phyloP scores from a whole-genome alignment of 2,329 filamentous ascomycete genomes.

The Fusarium euwallaceae region DNA sequence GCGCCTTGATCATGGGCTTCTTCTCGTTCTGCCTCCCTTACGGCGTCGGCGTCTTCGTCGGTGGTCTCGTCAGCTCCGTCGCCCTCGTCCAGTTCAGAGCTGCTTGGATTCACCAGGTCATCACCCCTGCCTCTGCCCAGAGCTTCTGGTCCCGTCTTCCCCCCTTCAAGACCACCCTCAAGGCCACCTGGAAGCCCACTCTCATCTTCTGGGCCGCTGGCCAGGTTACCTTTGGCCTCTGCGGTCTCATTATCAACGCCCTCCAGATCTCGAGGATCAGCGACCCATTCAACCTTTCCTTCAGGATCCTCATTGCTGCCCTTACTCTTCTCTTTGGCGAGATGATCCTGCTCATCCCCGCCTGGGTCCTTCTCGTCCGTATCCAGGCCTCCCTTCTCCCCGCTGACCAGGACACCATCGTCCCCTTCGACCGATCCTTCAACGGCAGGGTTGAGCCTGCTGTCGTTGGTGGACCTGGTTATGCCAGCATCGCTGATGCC shows the following conservation, averaged over 20 bases:
- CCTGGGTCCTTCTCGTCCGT: constrained; percentile 81
- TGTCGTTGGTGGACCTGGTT: constrained; percentile 79
- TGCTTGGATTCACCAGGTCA: constrained; percentile 88
- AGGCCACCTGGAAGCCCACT: constrained; percentile 77
- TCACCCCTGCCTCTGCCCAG: constrained; percentile 75
- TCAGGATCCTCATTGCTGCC: constrained; percentile 56
- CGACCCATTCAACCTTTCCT: constrained; percentile 45
- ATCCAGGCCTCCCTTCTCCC: constrained; percentile 90
- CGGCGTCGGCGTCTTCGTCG: constrained; percentile 53
- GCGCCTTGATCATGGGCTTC: constrained; percentile 60
- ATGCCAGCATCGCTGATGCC: constrained; percentile 79
- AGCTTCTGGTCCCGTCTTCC: constrained; percentile 79
- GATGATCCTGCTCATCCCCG: constrained; percentile 78
- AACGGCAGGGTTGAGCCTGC: constrained; percentile 81
- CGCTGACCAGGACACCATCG: constrained; percentile 83
- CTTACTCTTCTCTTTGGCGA: constrained; percentile 59
- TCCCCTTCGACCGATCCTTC: constrained; percentile 92
- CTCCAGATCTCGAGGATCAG: constrained; percentile 6
- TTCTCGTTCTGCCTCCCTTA: constrained; percentile 56
- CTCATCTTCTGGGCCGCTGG: constrained; percentile 71
- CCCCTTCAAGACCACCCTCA: constrained; percentile 72
- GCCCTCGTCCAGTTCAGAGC: constrained; percentile 77
- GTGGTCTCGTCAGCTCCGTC: constrained; percentile 63
- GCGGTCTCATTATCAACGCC: constrained; percentile 38
- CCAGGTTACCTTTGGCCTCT: constrained; percentile 64